Evolutionary conservation across 441 rosid genomes (phyloP).

Genomic region (Isatis lusitanica): DNA sequence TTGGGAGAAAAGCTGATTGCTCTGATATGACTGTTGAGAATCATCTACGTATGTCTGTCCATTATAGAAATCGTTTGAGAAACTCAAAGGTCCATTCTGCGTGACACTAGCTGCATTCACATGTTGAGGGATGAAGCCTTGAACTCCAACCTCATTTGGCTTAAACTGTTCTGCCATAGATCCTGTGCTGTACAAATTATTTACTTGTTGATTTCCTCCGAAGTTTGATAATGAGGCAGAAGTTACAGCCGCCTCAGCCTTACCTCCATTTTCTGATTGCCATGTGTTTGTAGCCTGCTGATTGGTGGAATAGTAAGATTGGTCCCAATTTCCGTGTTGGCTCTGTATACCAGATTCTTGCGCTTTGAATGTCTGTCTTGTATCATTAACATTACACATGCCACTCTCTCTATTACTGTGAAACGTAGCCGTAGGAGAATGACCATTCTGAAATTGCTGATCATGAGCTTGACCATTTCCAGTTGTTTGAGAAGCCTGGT

Average conservation of each 20-base stretch:
- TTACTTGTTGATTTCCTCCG: slow-evolving; percentile 50
- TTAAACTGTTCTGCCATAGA: slow-evolving; percentile 40
- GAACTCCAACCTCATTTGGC: slow-evolving; percentile 50
- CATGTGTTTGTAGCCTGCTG: slow-evolving; percentile 43
- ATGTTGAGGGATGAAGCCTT: slow-evolving; percentile 54
- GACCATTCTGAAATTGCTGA: slow-evolving; percentile 57
- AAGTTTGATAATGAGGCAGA: slow-evolving; percentile 38
- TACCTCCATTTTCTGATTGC: slow-evolving; percentile 50
- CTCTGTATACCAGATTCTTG: slow-evolving; percentile 45
- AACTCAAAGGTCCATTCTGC: slow-evolving; percentile 50
- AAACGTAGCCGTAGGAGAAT: slow-evolving; percentile 37
- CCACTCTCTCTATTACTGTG: slow-evolving; percentile 36
- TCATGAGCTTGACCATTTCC: slow-evolving; percentile 43
- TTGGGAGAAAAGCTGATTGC: slow-evolving; percentile 55
- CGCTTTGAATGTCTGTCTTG: slow-evolving; percentile 39
- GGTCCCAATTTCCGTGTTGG: slow-evolving; percentile 53
- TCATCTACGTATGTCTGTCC: slow-evolving; percentile 46
- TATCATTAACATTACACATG: slow-evolving; percentile 39
- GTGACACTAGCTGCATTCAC: slow-evolving; percentile 44
- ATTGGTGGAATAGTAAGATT: slow-evolving; percentile 45
- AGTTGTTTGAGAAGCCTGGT: slow-evolving; percentile 49
- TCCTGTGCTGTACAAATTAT: slow-evolving; percentile 45
- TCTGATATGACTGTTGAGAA: slow-evolving; percentile 53
- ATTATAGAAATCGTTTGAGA: slow-evolving; percentile 52
- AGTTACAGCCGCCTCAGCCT: slow-evolving; percentile 33